Conservation (phyloP, 2,329 filamentous ascomycete genomes). For the Ascochyta clinopodiicola region DNA sequence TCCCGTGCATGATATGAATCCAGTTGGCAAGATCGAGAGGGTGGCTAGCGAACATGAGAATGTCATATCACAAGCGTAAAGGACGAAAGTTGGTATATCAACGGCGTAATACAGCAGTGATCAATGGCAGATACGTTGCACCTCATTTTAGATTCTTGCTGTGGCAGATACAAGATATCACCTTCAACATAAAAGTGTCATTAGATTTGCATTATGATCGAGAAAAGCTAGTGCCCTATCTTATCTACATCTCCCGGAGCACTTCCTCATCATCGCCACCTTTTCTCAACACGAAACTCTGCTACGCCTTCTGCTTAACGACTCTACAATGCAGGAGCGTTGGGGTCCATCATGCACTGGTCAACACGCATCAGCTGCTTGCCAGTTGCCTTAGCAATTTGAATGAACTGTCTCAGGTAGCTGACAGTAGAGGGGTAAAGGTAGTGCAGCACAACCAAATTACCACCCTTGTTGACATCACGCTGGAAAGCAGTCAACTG, state of each 20-base stretch:
- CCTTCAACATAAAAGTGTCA: background rate
- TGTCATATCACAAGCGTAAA: too few species aligned
- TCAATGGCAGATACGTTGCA: background rate
- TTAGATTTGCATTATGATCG: constrained; percentile 3
- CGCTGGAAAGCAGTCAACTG: constrained; percentile 70
- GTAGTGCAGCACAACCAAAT: constrained; percentile 73
- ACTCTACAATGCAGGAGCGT: constrained; percentile 53
- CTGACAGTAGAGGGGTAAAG: constrained; percentile 68
- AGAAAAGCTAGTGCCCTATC: background rate
- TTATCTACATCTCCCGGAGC: background rate
- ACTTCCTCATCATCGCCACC: background rate
- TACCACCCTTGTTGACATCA: constrained; percentile 67
- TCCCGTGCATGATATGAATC: too few species aligned
- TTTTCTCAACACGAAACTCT: constrained; percentile 2
- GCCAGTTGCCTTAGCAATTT: constrained; percentile 67
- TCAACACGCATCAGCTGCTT: constrained; percentile 72
- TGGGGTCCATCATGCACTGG: constrained; percentile 69
- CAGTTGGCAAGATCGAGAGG: too few species aligned
- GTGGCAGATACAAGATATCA: background rate
- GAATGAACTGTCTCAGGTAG: constrained; percentile 70
- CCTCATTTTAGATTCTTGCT: background rate
- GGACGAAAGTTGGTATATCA: too few species aligned
- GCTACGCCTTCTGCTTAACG: background rate
- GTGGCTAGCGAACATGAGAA: too few species aligned
- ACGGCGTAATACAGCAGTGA: background rate